A percentile compares a stretch with the other conserved stretches of the same genome.
Evolutionary conservation across 176 grass and related monocot species (phyloP).

Genomic region (Rhynchospora pubera): DNA sequence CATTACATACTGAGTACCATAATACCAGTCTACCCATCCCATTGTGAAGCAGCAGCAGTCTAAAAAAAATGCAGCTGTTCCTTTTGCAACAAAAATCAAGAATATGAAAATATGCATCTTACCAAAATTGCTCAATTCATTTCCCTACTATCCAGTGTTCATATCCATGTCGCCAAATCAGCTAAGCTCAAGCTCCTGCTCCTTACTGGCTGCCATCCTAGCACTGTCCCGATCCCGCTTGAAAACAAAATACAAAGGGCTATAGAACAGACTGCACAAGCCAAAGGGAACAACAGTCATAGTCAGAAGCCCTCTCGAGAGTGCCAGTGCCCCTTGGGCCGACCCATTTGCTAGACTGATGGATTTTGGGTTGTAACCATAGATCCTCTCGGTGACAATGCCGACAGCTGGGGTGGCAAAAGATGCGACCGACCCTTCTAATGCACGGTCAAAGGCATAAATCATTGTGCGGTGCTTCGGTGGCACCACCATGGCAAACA

Average conservation of each 20-base stretch:
- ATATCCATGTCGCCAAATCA: neutral
- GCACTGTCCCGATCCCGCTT: slow-evolving; percentile 54
- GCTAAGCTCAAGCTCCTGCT: slow-evolving; percentile 33
- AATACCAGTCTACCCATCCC: neutral
- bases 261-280: slow-evolving; percentile 73
- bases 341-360: slow-evolving; percentile 54
- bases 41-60: neutral
- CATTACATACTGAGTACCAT: neutral
- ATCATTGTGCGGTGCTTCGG: slow-evolving; percentile 82
- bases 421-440: slow-evolving; percentile 70
- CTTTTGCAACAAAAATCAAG: neutral
- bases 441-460: slow-evolving; percentile 69
- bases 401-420: slow-evolving; percentile 66
- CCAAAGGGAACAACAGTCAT: slow-evolving; percentile 93
- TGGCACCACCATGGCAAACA: slow-evolving; percentile 86
- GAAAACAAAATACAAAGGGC: slow-evolving; percentile 70
- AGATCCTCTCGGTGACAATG: slow-evolving; percentile 68
- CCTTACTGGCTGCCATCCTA: slow-evolving; percentile 38
- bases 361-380: slow-evolving; percentile 64
- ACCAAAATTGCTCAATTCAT: neutral
- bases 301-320: slow-evolving; percentile 59
- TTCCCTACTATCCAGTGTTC: neutral
- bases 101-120: neutral
- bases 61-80: neutral
- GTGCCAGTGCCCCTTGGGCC: slow-evolving; percentile 51